A percentile compares a stretch with the other conserved stretches of the same genome.
Conservation (phyloP, 2,329 filamentous ascomycete species). For the Cercospora sp. region DNA sequence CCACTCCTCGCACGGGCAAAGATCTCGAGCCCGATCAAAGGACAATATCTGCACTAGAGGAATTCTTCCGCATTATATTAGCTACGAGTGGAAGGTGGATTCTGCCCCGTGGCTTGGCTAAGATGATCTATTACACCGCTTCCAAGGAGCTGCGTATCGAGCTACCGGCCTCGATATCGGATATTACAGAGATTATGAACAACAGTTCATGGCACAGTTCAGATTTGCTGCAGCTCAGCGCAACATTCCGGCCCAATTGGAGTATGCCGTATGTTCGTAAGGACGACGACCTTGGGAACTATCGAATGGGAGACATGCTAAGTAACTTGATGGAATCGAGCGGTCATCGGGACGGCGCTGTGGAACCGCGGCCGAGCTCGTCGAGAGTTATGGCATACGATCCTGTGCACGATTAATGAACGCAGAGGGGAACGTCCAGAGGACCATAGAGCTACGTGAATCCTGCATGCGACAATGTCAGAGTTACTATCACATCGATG, state of each 20-base stretch:
- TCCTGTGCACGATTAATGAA: conserved; percentile 6
- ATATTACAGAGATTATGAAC: conserved; percentile 3
- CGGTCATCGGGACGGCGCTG: not conserved
- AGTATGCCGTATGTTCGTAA: conserved; percentile 6
- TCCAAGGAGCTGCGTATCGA: not conserved
- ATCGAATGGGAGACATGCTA: conserved; percentile 7
- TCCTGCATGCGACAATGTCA: not conserved
- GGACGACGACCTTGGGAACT: not conserved
- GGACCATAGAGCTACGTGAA: not conserved
- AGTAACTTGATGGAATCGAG: not conserved
- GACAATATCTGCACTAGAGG: conserved; percentile 10
- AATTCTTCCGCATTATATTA: conserved; percentile 10
- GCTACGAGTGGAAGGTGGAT: conserved; percentile 12
- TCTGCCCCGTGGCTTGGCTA: conserved; percentile 3
- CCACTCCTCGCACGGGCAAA: not conserved
- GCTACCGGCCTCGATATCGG: not conserved
- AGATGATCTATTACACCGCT: conserved; percentile 5
- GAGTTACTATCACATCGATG: not conserved
- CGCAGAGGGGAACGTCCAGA: not conserved
- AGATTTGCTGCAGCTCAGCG: not conserved
- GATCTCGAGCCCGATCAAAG: not conserved
- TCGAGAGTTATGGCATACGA: conserved; percentile 1
- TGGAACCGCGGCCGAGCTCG: not conserved
- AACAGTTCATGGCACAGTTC: conserved; percentile 5
- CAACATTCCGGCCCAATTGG: conserved; percentile 8